Conservation (phyloP, 225 moss, liverwort and hornwort species). For the Climacium dendroides region DNA sequence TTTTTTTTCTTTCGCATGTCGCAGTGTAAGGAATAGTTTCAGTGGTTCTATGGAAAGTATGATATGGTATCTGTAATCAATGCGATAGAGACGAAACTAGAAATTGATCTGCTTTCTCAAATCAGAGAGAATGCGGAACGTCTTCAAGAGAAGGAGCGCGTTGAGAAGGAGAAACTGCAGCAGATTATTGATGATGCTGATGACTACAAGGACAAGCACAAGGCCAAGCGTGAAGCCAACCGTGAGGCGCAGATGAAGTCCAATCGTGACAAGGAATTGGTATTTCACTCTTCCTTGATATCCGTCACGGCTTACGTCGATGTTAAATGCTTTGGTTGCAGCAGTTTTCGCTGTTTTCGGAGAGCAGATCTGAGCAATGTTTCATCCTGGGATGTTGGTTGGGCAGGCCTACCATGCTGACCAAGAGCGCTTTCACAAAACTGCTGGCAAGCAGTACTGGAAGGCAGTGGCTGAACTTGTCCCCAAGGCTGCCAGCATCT, state of each 20-base stretch:
- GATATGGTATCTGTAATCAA: not conserved
- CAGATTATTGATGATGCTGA: slow-evolving; percentile 68
- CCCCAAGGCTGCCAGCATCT: slow-evolving; percentile 67
- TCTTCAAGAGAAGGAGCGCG: slow-evolving; percentile 73
- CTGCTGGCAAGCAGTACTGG: slow-evolving; percentile 83
- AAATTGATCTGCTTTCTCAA: not conserved
- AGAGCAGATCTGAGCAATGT: not conserved
- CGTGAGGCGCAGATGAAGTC: slow-evolving; percentile 63
- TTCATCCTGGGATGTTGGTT: not conserved
- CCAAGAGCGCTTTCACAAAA: slow-evolving; percentile 81
- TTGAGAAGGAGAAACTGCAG: slow-evolving; percentile 59
- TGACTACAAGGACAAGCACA: slow-evolving; percentile 50
- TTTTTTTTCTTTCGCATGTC: not conserved
- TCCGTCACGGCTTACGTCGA: not conserved
- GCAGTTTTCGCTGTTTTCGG: not conserved
- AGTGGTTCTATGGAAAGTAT: not conserved
- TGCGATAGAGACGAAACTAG: not conserved
- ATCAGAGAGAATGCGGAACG: slow-evolving; percentile 60
- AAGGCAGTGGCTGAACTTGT: slow-evolving; percentile 87
- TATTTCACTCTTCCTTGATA: not conserved
- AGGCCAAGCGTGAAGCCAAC: slow-evolving; percentile 39
- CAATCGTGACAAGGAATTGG: slow-evolving; percentile 87
- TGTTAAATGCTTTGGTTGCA: not conserved
- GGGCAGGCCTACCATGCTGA: slow-evolving; percentile 56
- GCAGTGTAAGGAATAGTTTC: not conserved